Percentiles rank a stretch among this genome's conserved stretches.
Evolutionary conservation across 768 basidiomycete genomes (phyloP).

Genomic region (Trametes cinnabarina): DNA sequence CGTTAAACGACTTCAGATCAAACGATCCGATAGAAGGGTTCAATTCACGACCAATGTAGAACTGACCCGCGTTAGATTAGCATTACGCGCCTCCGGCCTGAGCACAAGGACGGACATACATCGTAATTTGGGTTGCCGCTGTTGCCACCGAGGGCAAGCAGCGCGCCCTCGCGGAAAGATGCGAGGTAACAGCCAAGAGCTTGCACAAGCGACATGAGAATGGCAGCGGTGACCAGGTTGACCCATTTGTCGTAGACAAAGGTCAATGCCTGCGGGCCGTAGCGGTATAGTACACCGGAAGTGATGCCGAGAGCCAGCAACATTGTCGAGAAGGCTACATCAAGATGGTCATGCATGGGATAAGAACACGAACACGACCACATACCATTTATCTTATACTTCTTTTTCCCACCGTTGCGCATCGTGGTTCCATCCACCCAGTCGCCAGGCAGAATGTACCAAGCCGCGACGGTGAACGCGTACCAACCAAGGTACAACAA

Average conservation of each 20-base stretch:
- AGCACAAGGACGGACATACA: constrained; percentile 45
- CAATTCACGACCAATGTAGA: constrained; percentile 91
- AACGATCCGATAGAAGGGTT: constrained; percentile 83
- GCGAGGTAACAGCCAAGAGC: constrained; percentile 64
- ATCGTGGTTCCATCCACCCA: constrained; percentile 39
- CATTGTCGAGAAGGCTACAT: constrained; percentile 80
- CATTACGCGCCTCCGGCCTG: background rate
- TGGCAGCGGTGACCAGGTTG: constrained; percentile 79
- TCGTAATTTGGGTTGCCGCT: constrained; percentile 86
- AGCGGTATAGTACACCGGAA: constrained; percentile 64
- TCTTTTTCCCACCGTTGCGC: constrained; percentile 71
- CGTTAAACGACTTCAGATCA: constrained; percentile 75
- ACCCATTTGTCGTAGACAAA: constrained; percentile 92
- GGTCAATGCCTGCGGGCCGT: constrained; percentile 79
- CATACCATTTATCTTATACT: constrained; percentile 95
- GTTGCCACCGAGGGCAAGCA: constrained; percentile 93
- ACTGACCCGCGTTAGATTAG: constrained; percentile 43
- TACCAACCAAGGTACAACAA: constrained; percentile 88
- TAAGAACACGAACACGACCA: background rate
- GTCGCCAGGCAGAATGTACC: constrained; percentile 71
- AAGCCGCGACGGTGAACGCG: constrained; percentile 76
- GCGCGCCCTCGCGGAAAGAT: constrained; percentile 66
- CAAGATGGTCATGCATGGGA: background rate
- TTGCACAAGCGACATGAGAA: constrained; percentile 77
- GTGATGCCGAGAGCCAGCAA: constrained; percentile 76